Conservation (phyloP, 805 yeast genomes). For the Saitoella complicata region DNA sequence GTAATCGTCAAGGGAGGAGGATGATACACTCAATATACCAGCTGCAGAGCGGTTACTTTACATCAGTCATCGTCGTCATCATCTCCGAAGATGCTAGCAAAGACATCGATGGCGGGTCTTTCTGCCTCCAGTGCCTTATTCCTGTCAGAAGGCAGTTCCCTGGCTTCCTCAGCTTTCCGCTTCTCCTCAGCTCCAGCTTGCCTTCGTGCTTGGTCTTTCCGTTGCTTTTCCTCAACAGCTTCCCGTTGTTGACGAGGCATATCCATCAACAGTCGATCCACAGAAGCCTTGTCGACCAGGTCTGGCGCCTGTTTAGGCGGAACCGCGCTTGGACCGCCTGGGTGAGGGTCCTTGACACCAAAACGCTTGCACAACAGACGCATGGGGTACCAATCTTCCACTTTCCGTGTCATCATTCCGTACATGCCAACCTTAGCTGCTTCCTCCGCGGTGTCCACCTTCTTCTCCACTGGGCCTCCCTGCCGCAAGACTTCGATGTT, state of each 20-base stretch:
- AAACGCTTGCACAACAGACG: constrained; percentile 17
- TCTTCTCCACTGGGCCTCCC: neutral
- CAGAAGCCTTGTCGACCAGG: neutral
- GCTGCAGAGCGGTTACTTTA: too few relatives aligned
- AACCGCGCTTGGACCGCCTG: neutral
- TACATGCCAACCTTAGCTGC: constrained; percentile 15
- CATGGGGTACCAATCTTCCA: constrained; percentile 12
- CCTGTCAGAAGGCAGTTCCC: constrained; percentile 7
- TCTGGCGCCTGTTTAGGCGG: neutral
- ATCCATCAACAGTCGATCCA: constrained; percentile 2
- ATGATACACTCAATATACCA: too few relatives aligned
- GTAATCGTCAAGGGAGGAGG: too few relatives aligned
- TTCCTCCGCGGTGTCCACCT: constrained; percentile 3
- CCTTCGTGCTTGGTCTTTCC: neutral
- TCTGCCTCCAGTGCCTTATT: constrained; percentile 11
- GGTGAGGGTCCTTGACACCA: constrained; percentile 9
- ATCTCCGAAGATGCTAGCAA: constrained; percentile 14
- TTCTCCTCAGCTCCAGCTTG: neutral
- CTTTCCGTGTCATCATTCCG: constrained; percentile 14
- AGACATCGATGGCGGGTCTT: constrained; percentile 14
- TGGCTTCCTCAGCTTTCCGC: neutral
- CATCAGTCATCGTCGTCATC: constrained; percentile 3
- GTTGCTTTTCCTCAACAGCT: neutral
- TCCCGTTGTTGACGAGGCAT: constrained; percentile 4
- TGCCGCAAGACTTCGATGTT: neutral